A percentile compares a stretch with the other conserved stretches of the same genome.
phyloP scores from a whole-genome alignment of 2,329 filamentous ascomycete species.

The Domatiomyces globalis region DNA sequence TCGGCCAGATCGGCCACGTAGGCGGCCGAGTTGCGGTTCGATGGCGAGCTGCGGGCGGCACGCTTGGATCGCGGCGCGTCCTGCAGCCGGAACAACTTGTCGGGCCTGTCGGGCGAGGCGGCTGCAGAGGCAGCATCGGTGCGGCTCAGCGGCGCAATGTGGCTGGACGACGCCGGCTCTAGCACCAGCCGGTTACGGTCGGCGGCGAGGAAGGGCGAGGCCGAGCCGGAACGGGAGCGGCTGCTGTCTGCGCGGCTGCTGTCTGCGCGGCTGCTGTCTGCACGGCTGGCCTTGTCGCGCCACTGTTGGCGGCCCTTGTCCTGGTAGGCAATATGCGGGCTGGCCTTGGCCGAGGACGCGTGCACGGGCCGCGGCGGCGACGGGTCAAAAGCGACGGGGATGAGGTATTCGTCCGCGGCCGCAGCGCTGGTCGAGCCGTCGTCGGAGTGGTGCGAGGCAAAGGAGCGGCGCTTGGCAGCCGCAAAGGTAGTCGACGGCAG shows the following conservation, averaged over 20 bases:
- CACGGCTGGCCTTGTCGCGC: too few species aligned
- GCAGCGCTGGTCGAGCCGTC: constrained; percentile 43
- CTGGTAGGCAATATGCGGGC: constrained; percentile 85
- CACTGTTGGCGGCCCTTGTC: constrained; percentile 66
- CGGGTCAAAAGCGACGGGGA: constrained; percentile 61
- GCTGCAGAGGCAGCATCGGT: not conserved
- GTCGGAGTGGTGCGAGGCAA: constrained; percentile 43
- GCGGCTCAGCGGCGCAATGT: not conserved
- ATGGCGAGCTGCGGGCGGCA: constrained; percentile 37
- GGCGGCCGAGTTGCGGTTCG: not conserved
- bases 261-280: constrained; percentile 35
- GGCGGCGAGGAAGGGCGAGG: constrained; percentile 36
- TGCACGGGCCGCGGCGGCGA: constrained; percentile 45
- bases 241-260: constrained; percentile 43
- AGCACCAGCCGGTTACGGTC: constrained; percentile 22
- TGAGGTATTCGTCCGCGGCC: constrained; percentile 52
- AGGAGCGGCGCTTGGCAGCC: constrained; percentile 61
- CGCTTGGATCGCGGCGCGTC: constrained; percentile 40
- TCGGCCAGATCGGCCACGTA: constrained; percentile 16
- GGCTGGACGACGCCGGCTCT: constrained; percentile 12
- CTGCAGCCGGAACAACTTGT: constrained; percentile 4
- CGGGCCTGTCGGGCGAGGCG: constrained; percentile 3
- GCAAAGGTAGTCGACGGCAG: constrained; percentile 59
- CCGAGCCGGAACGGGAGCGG: constrained; percentile 19
- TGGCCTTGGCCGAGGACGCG: constrained; percentile 37